Evolutionary conservation across 345 rosid genomes (phyloP).

Genomic region (Bruguiera gymnorhiza): DNA sequence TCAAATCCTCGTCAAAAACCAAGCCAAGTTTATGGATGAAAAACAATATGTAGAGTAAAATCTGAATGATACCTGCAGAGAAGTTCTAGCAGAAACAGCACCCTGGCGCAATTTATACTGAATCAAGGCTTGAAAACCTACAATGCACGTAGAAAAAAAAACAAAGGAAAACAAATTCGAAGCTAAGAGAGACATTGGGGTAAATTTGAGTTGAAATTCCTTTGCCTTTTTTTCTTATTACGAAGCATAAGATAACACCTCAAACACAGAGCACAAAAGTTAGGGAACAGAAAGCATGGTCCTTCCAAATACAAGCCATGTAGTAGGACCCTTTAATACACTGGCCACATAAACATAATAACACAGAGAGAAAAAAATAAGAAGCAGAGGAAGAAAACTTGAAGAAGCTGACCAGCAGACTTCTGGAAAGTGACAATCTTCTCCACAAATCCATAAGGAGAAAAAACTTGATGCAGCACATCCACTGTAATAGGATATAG

Average conservation of each 20-base stretch:
- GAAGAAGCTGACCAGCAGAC: slow-evolving; percentile 85
- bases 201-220: slow-evolving; percentile 13
- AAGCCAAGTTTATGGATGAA: slow-evolving; percentile 11
- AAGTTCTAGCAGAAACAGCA: slow-evolving; percentile 77
- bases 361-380: background rate
- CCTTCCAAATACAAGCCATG: slow-evolving; percentile 11
- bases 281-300: slow-evolving; percentile 5
- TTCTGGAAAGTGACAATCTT: slow-evolving; percentile 97
- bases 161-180: slow-evolving; percentile 6
- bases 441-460: slow-evolving; percentile 91
- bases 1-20: slow-evolving; percentile 7
- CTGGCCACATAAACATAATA: slow-evolving; percentile 14
- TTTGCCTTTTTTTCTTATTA: background rate
- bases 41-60: background rate
- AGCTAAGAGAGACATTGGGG: background rate
- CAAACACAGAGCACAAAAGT: slow-evolving; percentile 4
- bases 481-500: slow-evolving; percentile 95
- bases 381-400: slow-evolving; percentile 10
- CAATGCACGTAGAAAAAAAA: slow-evolving; percentile 16
- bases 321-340: background rate
- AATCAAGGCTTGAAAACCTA: slow-evolving; percentile 97
- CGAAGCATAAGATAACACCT: slow-evolving; percentile 6
- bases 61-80: slow-evolving; percentile 66
- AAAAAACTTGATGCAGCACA: slow-evolving; percentile 92
- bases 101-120: slow-evolving; percentile 73